Percentiles rank a stretch among this genome's conserved stretches.
phyloP scores from a whole-genome alignment of 2,329 filamentous ascomycete genomes.

The Neofusicoccum cordaticola region DNA sequence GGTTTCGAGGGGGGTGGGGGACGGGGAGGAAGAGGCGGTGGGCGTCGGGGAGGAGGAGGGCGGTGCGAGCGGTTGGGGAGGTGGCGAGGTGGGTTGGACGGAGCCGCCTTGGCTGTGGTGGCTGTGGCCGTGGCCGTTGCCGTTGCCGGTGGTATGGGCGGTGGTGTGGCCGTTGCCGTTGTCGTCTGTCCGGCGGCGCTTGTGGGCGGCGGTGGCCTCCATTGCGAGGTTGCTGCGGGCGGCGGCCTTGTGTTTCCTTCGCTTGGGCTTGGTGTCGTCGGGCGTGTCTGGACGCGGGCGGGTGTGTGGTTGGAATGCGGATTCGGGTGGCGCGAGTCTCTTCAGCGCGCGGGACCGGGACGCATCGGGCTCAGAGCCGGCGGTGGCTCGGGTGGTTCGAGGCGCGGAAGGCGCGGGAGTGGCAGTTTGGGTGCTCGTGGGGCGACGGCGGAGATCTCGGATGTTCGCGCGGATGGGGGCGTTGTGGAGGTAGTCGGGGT shows the following conservation, averaged over 20 bases:
- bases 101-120: neutral
- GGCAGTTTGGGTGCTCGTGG: neutral
- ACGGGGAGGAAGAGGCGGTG: neutral
- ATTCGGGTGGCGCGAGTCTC: neutral
- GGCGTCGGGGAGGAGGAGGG: neutral
- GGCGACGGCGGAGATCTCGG: neutral
- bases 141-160: neutral
- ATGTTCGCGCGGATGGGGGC: neutral
- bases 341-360: neutral
- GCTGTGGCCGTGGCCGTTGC: neutral
- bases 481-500: neutral
- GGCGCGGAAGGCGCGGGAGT: neutral
- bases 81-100: neutral
- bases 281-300: neutral
- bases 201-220: neutral
- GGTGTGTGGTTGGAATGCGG: neutral
- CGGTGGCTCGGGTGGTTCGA: neutral
- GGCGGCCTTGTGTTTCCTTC: neutral
- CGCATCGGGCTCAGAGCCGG: neutral
- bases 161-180: neutral
- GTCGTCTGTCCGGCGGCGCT: neutral
- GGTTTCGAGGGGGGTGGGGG: neutral
- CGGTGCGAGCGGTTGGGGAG: too few relatives aligned
- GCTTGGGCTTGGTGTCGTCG: neutral
- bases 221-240: neutral